These are phyloP conservation scores for Cladochytrium tenue DNA, from an alignment of 371 early-diverging fungal genomes.

Conservation along the genomic window DNA sequence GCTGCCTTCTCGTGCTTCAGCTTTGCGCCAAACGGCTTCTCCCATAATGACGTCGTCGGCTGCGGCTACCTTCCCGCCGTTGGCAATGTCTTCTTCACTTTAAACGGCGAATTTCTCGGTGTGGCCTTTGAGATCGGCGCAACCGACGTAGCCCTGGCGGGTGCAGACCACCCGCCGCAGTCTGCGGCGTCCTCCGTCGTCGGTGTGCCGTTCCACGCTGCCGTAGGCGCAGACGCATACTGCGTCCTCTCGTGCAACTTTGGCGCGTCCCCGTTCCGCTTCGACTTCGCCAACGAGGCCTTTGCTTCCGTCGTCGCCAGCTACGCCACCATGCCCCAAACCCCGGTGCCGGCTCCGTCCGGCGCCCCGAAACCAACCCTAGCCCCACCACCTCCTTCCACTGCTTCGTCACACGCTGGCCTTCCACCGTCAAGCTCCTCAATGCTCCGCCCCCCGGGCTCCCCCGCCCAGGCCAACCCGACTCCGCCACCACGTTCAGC, in stretches of 20 bases:
- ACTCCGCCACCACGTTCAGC: too few relatives aligned
- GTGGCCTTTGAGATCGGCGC: constrained; percentile 7
- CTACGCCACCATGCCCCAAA: too few relatives aligned
- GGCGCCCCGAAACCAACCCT: too few relatives aligned
- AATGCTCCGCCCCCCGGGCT: too few relatives aligned
- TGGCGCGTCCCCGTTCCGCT: background rate
- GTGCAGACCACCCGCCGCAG: too few relatives aligned
- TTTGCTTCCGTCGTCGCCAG: too few relatives aligned
- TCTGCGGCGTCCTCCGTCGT: background rate
- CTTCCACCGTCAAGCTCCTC: too few relatives aligned
- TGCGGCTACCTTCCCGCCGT: constrained; percentile 13
- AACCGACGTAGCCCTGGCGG: background rate
- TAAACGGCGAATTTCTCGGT: constrained; percentile 18
- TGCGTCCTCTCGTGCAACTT: background rate
- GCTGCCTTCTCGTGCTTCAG: background rate
- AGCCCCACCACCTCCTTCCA: too few relatives aligned
- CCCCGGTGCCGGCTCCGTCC: too few relatives aligned
- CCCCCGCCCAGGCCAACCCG: too few relatives aligned
- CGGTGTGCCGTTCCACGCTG: constrained; percentile 6
- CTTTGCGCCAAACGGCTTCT: background rate
- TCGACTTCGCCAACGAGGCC: constrained; percentile 1
- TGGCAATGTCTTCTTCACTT: constrained; percentile 14
- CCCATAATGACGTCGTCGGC: constrained; percentile 5
- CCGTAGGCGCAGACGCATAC: background rate
- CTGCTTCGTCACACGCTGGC: too few relatives aligned